Percentiles rank a stretch among this genome's conserved stretches.
These are phyloP conservation scores for Phanerodontia chrysosporium DNA, from an alignment of 768 basidiomycete species.

Conservation along the genomic window DNA sequence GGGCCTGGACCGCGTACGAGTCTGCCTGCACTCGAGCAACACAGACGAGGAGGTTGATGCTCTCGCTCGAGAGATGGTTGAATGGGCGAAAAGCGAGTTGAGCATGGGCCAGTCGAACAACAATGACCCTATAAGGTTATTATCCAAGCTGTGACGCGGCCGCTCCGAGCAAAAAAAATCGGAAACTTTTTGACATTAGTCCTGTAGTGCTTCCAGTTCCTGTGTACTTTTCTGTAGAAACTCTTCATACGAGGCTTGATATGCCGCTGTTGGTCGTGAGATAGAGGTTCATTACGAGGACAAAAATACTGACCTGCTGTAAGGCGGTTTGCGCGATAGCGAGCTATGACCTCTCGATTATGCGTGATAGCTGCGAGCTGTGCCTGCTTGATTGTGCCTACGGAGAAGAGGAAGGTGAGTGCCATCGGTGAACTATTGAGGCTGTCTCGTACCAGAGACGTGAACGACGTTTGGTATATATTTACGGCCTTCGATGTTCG, in stretches of 20 bases:
- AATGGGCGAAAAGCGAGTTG: constrained; percentile 22
- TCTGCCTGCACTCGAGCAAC: constrained; percentile 86
- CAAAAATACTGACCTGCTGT: constrained; percentile 40
- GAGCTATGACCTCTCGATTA: constrained; percentile 67
- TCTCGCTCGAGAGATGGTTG: constrained; percentile 31
- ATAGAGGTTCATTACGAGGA: not conserved
- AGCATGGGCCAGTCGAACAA: not conserved
- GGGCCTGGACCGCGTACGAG: constrained; percentile 76
- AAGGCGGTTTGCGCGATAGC: constrained; percentile 50
- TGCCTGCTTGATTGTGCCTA: constrained; percentile 85
- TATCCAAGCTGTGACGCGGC: constrained; percentile 19
- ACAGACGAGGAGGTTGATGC: constrained; percentile 55
- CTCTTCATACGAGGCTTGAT: constrained; percentile 56
- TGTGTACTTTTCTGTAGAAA: constrained; percentile 53
- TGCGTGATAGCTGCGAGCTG: constrained; percentile 75
- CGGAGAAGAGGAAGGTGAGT: too few species aligned
- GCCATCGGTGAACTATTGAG: not conserved
- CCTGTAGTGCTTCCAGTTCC: constrained; percentile 66
- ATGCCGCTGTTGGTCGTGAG: constrained; percentile 35
- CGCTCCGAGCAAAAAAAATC: not conserved
- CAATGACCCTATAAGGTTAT: constrained; percentile 3
- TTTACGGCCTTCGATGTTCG: constrained; percentile 50
- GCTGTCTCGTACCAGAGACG: constrained; percentile 61
- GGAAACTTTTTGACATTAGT: constrained; percentile 33
- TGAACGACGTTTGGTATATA: constrained; percentile 77